Evolutionary conservation across 228 moss, liverwort and hornwort species (phyloP), one percentile per base, ranked within the genome.

Genomic region (Sphagnum fallax): DNA sequence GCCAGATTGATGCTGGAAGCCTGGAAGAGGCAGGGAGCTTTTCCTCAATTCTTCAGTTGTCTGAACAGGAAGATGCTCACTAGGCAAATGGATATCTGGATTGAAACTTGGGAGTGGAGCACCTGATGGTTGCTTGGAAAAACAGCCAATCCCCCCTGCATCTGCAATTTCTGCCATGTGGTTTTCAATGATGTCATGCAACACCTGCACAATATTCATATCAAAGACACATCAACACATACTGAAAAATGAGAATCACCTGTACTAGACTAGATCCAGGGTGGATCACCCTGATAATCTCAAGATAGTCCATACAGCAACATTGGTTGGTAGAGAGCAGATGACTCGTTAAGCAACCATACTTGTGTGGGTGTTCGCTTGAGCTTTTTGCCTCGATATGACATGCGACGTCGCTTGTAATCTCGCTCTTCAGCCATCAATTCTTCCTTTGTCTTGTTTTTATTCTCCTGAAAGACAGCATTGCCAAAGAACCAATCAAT

Each of bases 321-420:
- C 32, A 32, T 32, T 32, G 32, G 32, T 32, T 32, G 32, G 32
- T 32, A 32, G 32, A 32, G 32, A 32, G 32, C 32, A 55, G 55
- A 55, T 55, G 55, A 55, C 1, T 55, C 55, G 1, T 55, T 8
- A 12, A 55, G 55, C 12, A 32, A 1, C 0, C 73, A 15, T 70
- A 83, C 97, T 93, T 98, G 87, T 71, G 85, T 71, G 57, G 90
- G 87, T 61, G 88, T 87, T 71, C 97, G 80, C 76, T 90, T 88
- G 67, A 92, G 67, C 69, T 90, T 93, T 66, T 98, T 98, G 67
- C 91, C 97, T 71, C 91, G 75, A 74, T 98, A 98, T 13, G 93
- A 93, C 97, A 90, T 98, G 53, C 93, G 87, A 65, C 97, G 82
- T 68, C 97, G 83, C 73, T 98, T 98, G 74, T 98, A 93, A 77